Conservation (phyloP, 2,329 filamentous ascomycete species). For the Pezizomycotina sp. region DNA sequence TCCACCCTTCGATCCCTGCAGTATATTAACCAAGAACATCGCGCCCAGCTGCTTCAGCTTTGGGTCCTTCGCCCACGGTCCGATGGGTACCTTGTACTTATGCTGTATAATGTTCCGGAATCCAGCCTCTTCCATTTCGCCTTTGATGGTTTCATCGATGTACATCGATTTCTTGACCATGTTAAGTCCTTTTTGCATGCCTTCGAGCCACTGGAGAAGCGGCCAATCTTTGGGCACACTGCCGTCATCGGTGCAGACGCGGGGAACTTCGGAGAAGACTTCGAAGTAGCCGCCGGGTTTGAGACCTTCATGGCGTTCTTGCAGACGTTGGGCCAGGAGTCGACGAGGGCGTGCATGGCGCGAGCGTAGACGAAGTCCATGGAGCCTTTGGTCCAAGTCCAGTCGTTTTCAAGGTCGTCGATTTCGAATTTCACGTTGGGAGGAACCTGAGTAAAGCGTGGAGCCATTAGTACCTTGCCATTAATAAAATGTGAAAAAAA, state of each 20-base stretch:
- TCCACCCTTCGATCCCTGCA: conserved; percentile 10
- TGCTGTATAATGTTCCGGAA: conserved; percentile 26
- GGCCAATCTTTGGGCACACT: conserved; percentile 27
- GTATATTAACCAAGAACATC: no score
- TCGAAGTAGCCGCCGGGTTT: conserved; percentile 33
- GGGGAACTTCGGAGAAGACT: conserved; percentile 27
- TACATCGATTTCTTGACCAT: conserved; percentile 29
- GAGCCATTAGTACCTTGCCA: no score
- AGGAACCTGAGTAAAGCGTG: no score
- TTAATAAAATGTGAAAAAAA: no score
- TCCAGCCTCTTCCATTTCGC: conserved; percentile 25
- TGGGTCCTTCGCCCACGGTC: conserved; percentile 26
- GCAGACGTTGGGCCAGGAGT: conserved; percentile 37
- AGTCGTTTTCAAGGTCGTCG: conserved; percentile 45
- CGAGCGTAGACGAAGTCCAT: conserved; percentile 43
- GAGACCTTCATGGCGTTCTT: conserved; percentile 34
- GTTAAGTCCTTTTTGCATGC: conserved; percentile 15
- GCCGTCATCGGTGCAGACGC: conserved; percentile 28
- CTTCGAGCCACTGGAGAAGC: conserved; percentile 28
- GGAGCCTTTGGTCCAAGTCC: conserved; percentile 39
- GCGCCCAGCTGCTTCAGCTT: conserved; percentile 25
- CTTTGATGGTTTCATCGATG: conserved; percentile 30
- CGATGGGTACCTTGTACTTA: conserved; percentile 25
- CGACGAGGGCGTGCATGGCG: conserved; percentile 37
- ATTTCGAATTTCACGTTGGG: conserved; percentile 44